A percentile compares a stretch with the other conserved stretches of the same genome.
Conservation (phyloP, 73 alveolate species). For the Tetrahymena borealis region DNA sequence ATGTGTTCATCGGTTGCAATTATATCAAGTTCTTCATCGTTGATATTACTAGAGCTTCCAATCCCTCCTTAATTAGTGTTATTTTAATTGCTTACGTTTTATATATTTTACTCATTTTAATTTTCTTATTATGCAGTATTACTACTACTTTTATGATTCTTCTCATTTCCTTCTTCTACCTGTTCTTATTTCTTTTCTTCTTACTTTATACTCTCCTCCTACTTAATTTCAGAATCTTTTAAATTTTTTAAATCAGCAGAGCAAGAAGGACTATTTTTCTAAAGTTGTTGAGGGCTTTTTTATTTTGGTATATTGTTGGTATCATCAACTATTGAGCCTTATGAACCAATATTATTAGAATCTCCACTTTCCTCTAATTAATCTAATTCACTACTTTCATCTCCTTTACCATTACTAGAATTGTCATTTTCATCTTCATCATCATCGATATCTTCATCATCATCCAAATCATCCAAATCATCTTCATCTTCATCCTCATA, state of each 20-base stretch:
- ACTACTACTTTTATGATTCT: background rate
- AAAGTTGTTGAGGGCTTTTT: background rate
- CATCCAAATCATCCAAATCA: background rate
- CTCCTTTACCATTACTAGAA: background rate
- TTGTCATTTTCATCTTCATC: background rate
- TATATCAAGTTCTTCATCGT: background rate
- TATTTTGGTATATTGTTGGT: background rate
- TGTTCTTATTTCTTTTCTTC: background rate
- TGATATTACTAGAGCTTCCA: background rate
- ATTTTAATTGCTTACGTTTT: background rate
- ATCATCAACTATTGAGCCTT: background rate
- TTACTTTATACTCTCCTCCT: background rate
- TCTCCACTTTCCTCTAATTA: background rate
- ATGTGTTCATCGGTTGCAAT: background rate
- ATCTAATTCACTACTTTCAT: background rate
- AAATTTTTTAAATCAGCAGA: background rate
- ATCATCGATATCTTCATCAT: background rate
- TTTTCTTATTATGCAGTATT: background rate
- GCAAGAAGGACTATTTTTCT: background rate
- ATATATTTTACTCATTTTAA: background rate
- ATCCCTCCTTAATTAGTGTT: background rate
- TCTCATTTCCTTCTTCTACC: background rate
- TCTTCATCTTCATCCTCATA: background rate
- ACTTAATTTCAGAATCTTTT: background rate
- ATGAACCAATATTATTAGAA: background rate